Evolutionary conservation across 2,329 filamentous ascomycete species (phyloP), one percentile per base, ranked within the genome.

Genomic region (Fusarium metavorans): DNA sequence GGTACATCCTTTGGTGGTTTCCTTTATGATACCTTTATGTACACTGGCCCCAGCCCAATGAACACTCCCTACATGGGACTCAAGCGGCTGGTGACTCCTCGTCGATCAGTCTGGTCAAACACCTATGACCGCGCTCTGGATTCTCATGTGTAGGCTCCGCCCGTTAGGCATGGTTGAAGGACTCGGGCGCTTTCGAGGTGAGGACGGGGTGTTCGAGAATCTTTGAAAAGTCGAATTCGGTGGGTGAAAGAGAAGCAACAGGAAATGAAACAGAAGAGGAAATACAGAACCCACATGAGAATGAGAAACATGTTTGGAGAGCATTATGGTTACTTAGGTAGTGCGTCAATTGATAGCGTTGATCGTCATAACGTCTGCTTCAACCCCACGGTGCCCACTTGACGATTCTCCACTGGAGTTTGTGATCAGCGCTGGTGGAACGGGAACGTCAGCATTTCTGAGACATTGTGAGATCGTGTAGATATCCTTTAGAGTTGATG

Each of bases 21-120:
- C 79, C 75, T 93, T 27, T 93, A 94, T 78, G 92, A 94, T 79
- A 79, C 89, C 2, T 89, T 93, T 79, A 84, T 95, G 43, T 95
- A 91, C 79, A 93, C 91, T 0, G 92, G 92, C 5, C 82, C 92
- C n/a, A 92, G 88, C 74, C 92, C 92, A 1, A 86, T 94, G 74
- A 94, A 94, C 82, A 91, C 87, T 0, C 91, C 91, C 0, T 91
- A 86, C 82, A 80, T 93, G 77, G 92, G 92, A 0, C 78, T 94
- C n/a, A 87, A 87, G 75, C 84, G 88, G 30, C 77, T 92, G 0
- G 71, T 82, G 39, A 80, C 79, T 58, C 81, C 81, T 9, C 80
- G 77, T 45, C 80, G 79, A 50, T 80, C 77, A 30, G 80, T 81
- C 14, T 85, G 82, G 82, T 83, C 82, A 20, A 83, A 84, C 78